phyloP scores from a whole-genome alignment of 768 basidiomycete species.

The Lactifluus pinguis region DNA sequence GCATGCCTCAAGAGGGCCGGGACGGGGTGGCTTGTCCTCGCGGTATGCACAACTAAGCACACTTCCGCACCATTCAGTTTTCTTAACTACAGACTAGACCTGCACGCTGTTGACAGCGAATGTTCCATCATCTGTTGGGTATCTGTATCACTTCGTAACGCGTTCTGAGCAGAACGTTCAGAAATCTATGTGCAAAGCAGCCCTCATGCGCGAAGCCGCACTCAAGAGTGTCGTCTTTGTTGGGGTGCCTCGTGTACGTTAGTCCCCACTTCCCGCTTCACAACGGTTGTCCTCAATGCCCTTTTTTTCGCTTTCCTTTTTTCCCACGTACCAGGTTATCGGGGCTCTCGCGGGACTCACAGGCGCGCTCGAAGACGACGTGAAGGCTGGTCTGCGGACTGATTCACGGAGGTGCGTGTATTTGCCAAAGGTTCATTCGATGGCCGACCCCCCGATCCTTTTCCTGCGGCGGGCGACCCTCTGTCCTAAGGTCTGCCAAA shows the following conservation, averaged over 20 bases:
- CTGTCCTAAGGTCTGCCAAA: slow-evolving; percentile 9
- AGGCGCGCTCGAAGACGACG: slow-evolving; percentile 73
- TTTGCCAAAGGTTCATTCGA: background rate
- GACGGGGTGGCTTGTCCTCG: slow-evolving; percentile 74
- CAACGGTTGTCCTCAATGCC: background rate
- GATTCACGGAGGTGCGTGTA: slow-evolving; percentile 35
- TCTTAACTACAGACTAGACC: slow-evolving; percentile 37
- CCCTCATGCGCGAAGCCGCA: slow-evolving; percentile 82
- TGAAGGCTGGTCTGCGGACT: slow-evolving; percentile 60
- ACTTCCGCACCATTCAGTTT: background rate
- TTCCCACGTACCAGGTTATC: slow-evolving; percentile 44
- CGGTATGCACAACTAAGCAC: slow-evolving; percentile 38
- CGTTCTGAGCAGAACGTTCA: slow-evolving; percentile 35
- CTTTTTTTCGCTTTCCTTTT: background rate
- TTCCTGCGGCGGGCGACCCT: background rate
- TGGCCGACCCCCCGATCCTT: slow-evolving; percentile 1
- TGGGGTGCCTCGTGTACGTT: slow-evolving; percentile 66
- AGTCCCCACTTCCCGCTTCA: background rate
- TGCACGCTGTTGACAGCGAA: slow-evolving; percentile 79
- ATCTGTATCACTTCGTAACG: slow-evolving; percentile 73
- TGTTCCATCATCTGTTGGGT: slow-evolving; percentile 67
- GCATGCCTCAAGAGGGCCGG: slow-evolving; percentile 56
- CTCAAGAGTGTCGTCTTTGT: slow-evolving; percentile 87
- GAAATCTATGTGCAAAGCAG: slow-evolving; percentile 54
- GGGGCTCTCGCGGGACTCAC: slow-evolving; percentile 70